Evolutionary conservation across 202 grass and related monocot genomes (phyloP).

Genomic region (Hordeum pubiflorum): DNA sequence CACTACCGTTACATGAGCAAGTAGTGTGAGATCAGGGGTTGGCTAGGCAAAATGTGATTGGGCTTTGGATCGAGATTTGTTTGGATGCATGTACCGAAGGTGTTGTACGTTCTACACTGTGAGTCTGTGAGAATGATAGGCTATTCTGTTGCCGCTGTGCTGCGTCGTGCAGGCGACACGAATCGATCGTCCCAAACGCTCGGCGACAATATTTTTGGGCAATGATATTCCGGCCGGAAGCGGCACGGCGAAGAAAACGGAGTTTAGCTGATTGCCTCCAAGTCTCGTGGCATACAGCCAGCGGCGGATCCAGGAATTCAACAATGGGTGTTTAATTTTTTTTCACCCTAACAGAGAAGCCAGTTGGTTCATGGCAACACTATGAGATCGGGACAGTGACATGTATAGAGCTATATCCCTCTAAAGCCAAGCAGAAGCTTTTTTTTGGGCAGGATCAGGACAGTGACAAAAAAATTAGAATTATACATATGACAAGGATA

Average conservation of each 20-base stretch:
- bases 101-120: neutral
- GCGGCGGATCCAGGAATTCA: no score
- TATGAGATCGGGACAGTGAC: no score
- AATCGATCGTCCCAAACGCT: neutral
- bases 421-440: no score
- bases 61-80: neutral
- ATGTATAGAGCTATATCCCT: no score
- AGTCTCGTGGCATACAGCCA: neutral
- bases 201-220: neutral
- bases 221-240: neutral
- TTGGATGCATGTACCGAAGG: neutral
- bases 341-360: no score
- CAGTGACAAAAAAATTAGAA: no score
- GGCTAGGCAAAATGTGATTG: neutral
- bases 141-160: neutral
- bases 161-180: neutral
- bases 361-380: no score
- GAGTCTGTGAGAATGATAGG: neutral
- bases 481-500: no score
- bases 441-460: no score
- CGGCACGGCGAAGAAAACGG: neutral
- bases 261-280: neutral
- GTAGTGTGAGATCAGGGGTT: neutral
- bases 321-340: no score
- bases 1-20: neutral